Conservation (phyloP, 345 rosid genomes). For the Orychophragmus violaceus region DNA sequence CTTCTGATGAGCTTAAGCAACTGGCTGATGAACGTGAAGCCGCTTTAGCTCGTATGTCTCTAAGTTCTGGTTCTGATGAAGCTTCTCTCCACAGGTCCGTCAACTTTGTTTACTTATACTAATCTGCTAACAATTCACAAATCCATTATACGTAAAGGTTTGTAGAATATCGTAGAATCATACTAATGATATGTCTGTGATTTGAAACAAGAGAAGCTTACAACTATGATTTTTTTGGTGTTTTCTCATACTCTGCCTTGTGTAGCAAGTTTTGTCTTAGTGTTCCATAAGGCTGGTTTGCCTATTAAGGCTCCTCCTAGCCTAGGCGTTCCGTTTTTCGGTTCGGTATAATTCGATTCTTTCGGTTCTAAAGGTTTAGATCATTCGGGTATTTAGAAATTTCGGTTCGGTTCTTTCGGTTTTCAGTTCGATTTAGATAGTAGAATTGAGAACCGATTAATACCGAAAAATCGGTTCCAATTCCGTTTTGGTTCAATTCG, state of each 20-base stretch:
- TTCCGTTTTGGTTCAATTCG: too few relatives aligned
- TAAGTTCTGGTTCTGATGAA: slow-evolving; percentile 62
- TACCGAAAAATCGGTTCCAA: too few relatives aligned
- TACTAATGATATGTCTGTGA: background rate
- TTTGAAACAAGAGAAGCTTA: background rate
- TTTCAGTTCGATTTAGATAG: too few relatives aligned
- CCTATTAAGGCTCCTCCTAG: too few relatives aligned
- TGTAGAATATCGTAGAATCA: background rate
- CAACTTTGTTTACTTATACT: background rate
- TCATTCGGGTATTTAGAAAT: too few relatives aligned
- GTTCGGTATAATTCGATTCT: too few relatives aligned
- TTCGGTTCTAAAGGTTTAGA: too few relatives aligned
- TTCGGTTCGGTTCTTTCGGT: too few relatives aligned
- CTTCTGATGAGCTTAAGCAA: slow-evolving; percentile 62
- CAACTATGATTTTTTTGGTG: background rate
- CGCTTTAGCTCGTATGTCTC: slow-evolving; percentile 55
- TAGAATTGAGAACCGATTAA: too few relatives aligned
- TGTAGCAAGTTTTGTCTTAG: slow-evolving; percentile 15
- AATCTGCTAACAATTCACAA: background rate
- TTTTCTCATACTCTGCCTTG: slow-evolving; percentile 12
- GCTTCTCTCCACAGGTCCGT: slow-evolving; percentile 74
- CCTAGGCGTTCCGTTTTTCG: too few relatives aligned
- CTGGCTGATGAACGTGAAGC: slow-evolving; percentile 57
- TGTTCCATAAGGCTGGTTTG: background rate
- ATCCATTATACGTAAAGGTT: background rate